Evolutionary conservation across 495 filamentous ascomycete species (phyloP), one percentile per base, ranked within the genome.

Genomic region (Penicillium daleae): DNA sequence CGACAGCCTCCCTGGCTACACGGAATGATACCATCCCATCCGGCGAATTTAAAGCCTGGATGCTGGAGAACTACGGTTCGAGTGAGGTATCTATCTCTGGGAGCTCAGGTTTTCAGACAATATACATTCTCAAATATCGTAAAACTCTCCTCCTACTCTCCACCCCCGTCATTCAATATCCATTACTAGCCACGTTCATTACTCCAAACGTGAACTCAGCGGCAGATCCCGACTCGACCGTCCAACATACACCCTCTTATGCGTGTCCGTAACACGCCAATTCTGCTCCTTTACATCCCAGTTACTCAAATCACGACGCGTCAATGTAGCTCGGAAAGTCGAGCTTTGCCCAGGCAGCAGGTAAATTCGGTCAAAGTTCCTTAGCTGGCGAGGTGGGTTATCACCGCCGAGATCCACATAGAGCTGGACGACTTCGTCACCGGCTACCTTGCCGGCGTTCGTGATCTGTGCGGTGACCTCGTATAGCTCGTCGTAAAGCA

Each of bases 241-340:
- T 24, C 57, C 44, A 37, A 51, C 42, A 29, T 59, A 49, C 4
- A 59, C 44, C 1, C 17, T 21, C 44, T 59, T 59, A 12, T n/a
- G n/a, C 21, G 27, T 51, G 1, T 37, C 22, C 6, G 31, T 10
- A 12, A 51, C 46, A 10, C 26, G 29, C 92, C 92, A 95, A 69
- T 93, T 93, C 77, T 90, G 87, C 63, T 62, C 66, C 54, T 69
- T 71, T 4, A 85, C 80, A 68, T 88, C 84, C 92, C 92, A 94
- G 66, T 91, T 94, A 69, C 83, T 86, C 40, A 89, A 46, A 68
- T 95, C 92, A 50, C 86, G 79, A 67, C 92, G 82, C 27, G 85
- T 92, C 12, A 96, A 57, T 9, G 78, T 73, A 59, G 94, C 86
- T 8, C 71, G 69, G 9, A 92, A 85, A 9, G 66, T 77, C 58